Conservation (phyloP, 768 basidiomycete genomes). For the Hirschioporus abietinus region DNA sequence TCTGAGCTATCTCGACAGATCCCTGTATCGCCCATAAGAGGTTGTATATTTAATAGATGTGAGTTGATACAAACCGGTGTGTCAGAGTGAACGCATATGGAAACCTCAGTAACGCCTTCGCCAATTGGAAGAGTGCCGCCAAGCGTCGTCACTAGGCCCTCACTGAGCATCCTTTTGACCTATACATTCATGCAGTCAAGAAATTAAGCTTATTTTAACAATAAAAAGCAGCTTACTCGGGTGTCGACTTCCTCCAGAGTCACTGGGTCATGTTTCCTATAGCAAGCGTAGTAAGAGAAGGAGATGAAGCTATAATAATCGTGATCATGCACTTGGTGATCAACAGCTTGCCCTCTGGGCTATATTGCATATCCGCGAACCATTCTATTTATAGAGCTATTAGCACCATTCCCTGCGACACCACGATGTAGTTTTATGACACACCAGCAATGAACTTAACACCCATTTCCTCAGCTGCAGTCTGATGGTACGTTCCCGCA, state of each 20-base stretch:
- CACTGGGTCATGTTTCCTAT: constrained; percentile 47
- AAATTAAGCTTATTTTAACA: constrained; percentile 2
- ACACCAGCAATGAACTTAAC: constrained; percentile 59
- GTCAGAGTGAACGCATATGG: constrained; percentile 64
- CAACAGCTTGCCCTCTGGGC: constrained; percentile 47
- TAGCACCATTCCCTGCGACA: background rate
- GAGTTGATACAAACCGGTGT: constrained; percentile 42
- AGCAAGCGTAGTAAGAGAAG: background rate
- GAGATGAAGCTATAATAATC: background rate
- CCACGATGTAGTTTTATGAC: constrained; percentile 5
- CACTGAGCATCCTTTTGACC: constrained; percentile 39
- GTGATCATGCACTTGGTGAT: constrained; percentile 46
- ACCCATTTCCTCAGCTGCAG: constrained; percentile 45
- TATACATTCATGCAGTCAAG: constrained; percentile 16
- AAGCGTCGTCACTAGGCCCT: constrained; percentile 38
- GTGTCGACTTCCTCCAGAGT: constrained; percentile 34
- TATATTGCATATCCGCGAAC: constrained; percentile 65
- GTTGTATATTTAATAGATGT: constrained; percentile 7
- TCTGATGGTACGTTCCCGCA: constrained; percentile 57
- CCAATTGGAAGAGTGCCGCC: constrained; percentile 39
- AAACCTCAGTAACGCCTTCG: constrained; percentile 40
- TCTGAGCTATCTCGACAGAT: constrained; percentile 44
- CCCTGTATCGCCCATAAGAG: constrained; percentile 28
- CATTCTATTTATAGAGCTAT: constrained; percentile 36
- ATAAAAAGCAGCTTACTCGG: constrained; percentile 30